Base-by-base conservation (phyloP, 805 yeast species). In the Saccharomycopsis synnaedendra region DNA sequence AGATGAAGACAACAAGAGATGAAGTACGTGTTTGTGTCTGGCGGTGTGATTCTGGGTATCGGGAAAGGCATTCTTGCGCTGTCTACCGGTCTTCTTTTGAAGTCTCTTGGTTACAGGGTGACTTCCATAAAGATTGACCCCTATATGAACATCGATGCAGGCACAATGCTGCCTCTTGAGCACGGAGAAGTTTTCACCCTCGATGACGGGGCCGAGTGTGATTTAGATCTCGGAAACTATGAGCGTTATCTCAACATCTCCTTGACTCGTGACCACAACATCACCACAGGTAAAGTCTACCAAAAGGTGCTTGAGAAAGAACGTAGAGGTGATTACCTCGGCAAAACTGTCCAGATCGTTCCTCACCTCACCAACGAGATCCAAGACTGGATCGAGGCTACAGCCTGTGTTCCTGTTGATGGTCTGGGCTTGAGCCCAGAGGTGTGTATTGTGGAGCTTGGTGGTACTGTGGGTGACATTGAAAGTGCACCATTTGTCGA, bases 21-120 rank as follows among this genome's bases (percentile, higher is more conserved):
- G 97, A 93, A 93, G 70, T 93, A 88, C 96, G 97, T 93, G 60
- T 94, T 93, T 60, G 98, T 93, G 42, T 89, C 97, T 51, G 98
- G 98, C 66, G 98, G 98, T 77, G 99, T 93, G 59, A 93, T 93
- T 58, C 85, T 96, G 59, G 99, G 99, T 70, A 93, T 93, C 64
- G 99, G 99, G 65, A 93, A 93, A 66, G 99, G 99, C 67, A 98
- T 93, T 54, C 74, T 84, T 51, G 98, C 99, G 52, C 88, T 97
- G 35, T 87, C 97, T 52, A 93, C 97, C 34, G 99, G 99, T 52
- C 79, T 93, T 68, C 67, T 93, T 55, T 76, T 93, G 67, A 93
- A 93, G 67, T 89, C 98, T 39, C 70, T 86, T 50, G 99, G 99
- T 52, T 75, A 85, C 60, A 82, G 95, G 63, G 97, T 90, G 54